These are phyloP conservation scores for Schizochytrium sp. DNA, from an alignment of 108 stramenopile species.

Conservation along the genomic window DNA sequence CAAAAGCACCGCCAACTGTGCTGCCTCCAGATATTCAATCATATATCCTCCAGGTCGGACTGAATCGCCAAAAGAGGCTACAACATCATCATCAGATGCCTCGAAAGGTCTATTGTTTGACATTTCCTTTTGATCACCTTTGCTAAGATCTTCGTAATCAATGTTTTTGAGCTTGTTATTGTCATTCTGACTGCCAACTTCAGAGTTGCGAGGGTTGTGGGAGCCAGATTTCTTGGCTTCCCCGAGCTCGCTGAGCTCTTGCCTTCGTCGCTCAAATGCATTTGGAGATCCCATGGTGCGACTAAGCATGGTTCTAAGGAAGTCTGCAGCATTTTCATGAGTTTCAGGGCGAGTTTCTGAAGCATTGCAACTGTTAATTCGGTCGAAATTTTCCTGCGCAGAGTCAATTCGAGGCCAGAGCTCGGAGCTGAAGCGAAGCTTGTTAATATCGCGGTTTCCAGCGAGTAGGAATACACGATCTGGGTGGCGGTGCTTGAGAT, in stretches of 20 bases:
- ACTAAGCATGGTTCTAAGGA: not conserved
- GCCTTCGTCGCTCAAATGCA: not conserved
- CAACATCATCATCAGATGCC: conserved; percentile 20
- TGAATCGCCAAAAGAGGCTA: conserved; percentile 34
- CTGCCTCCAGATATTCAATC: not conserved
- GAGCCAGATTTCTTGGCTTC: too few relatives aligned
- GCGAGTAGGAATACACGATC: conserved; percentile 77
- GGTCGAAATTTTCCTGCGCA: too few relatives aligned
- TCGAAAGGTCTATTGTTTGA: too few relatives aligned
- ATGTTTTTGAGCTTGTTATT: too few relatives aligned
- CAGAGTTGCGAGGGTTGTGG: too few relatives aligned
- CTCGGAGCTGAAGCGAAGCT: conserved; percentile 78
- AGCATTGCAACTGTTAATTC: not conserved
- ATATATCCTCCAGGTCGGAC: conserved; percentile 18
- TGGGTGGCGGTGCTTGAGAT: not conserved
- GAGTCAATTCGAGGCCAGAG: conserved; percentile 50
- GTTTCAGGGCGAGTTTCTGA: not conserved
- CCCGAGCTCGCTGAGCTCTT: conserved; percentile 5
- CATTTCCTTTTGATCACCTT: too few relatives aligned
- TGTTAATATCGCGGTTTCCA: conserved; percentile 86
- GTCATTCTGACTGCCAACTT: too few relatives aligned
- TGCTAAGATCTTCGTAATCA: too few relatives aligned
- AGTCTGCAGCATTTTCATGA: not conserved
- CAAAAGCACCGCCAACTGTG: conserved; percentile 19
- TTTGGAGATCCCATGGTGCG: conserved; percentile 47